These are phyloP conservation scores for Pythium grandisporangium DNA, from an alignment of 352 stramenopile genomes.

Conservation along the genomic window DNA sequence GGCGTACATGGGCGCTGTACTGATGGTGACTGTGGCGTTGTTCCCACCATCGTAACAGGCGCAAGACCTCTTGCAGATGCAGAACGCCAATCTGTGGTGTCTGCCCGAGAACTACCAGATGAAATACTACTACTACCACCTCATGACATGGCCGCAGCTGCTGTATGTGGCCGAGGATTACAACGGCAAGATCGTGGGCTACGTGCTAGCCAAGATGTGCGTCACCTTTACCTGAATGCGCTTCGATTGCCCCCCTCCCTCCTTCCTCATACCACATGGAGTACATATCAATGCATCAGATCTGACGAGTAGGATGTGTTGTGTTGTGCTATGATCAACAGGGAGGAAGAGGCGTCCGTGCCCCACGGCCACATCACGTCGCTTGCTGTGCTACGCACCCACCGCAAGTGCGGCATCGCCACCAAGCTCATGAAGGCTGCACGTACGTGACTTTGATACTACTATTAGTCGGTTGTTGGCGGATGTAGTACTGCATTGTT, in stretches of 20 bases:
- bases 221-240: constrained; percentile 7
- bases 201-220: constrained; percentile 99
- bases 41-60: constrained; percentile 51
- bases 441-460: constrained; percentile 40
- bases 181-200: constrained; percentile 98
- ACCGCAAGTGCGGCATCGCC: constrained; percentile 96
- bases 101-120: constrained; percentile 99
- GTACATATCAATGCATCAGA: too few relatives aligned
- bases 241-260: too few relatives aligned
- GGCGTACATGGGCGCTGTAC: too few relatives aligned
- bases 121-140: constrained; percentile 99
- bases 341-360: constrained; percentile 19
- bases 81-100: constrained; percentile 99
- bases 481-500: too few relatives aligned
- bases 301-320: constrained; percentile 1
- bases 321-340: constrained; percentile 1
- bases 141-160: constrained; percentile 98
- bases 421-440: constrained; percentile 97
- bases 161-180: constrained; percentile 98
- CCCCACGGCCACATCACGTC: constrained; percentile 97
- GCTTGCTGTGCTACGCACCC: constrained; percentile 94
- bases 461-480: too few relatives aligned
- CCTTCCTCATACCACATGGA: too few relatives aligned
- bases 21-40: background rate
- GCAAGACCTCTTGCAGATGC: constrained; percentile 97